Percentiles rank a stretch among this genome's conserved stretches.
These are phyloP conservation scores for Urochloa ruziziensis DNA, from an alignment of 176 grass and related monocot genomes.

Conservation along the genomic window DNA sequence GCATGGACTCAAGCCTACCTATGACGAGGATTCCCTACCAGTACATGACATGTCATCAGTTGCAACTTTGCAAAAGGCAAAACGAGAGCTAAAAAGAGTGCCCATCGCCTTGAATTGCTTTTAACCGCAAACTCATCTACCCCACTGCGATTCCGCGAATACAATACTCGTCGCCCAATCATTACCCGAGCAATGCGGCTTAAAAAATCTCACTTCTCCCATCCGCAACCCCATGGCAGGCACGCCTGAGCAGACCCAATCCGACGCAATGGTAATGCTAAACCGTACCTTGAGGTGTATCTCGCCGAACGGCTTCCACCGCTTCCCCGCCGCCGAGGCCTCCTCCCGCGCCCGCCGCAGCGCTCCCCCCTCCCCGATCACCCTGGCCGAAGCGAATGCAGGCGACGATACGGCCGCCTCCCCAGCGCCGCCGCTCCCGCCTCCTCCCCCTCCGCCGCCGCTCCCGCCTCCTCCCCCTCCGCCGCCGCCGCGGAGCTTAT, in stretches of 20 bases:
- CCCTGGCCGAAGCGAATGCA: constrained; percentile 28
- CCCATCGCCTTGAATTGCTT: not conserved
- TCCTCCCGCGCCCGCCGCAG: constrained; percentile 29
- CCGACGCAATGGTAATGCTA: not conserved
- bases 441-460: not conserved
- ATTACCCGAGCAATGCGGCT: constrained; percentile 34
- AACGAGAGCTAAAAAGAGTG: not conserved
- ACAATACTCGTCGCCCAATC: constrained; percentile 42
- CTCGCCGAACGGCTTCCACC: constrained; percentile 88
- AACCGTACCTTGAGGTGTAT: constrained; percentile 90
- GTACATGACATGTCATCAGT: constrained; percentile 23
- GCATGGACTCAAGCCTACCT: not conserved
- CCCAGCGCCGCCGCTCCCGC: constrained; percentile 8
- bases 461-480: not conserved
- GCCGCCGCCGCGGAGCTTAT: constrained; percentile 66
- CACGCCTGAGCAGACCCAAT: constrained; percentile 17
- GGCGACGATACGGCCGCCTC: not conserved
- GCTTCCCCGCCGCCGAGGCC: constrained; percentile 43
- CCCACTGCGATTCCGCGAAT: not conserved
- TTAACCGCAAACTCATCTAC: constrained; percentile 16
- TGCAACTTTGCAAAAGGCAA: constrained; percentile 17
- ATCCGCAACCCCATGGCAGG: not conserved
- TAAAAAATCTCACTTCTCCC: constrained; percentile 18
- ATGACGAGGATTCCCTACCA: not conserved
- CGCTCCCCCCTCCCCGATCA: constrained; percentile 64